Conservation (phyloP, 805 yeast species). For the Candida adriatica region DNA sequence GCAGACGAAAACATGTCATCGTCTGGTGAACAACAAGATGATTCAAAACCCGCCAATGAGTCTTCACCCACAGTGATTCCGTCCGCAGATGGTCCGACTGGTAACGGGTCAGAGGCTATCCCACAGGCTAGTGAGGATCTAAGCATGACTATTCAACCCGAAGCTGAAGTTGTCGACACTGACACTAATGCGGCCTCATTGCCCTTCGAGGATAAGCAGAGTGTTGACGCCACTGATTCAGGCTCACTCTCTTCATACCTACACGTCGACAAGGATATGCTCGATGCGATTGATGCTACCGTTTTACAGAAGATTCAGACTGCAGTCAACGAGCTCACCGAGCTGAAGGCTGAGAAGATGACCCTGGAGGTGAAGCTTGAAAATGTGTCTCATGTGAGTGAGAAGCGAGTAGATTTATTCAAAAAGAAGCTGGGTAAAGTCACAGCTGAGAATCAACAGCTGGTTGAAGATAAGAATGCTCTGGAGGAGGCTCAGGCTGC, state of each 20-base stretch:
- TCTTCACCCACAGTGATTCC: no score
- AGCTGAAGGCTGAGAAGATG: slow-evolving; percentile 31
- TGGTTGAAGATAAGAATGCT: slow-evolving; percentile 17
- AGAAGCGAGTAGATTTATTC: slow-evolving; percentile 27
- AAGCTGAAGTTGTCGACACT: no score
- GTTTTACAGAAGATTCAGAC: slow-evolving; percentile 24
- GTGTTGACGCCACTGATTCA: slow-evolving; percentile 10
- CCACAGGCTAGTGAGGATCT: no score
- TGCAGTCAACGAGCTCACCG: slow-evolving; percentile 29
- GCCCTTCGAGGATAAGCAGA: no score
- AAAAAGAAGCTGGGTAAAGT: slow-evolving; percentile 24
- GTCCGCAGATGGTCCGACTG: no score
- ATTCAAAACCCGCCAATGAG: no score
- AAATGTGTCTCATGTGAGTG: slow-evolving; percentile 29
- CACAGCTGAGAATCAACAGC: slow-evolving; percentile 17
- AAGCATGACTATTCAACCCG: no score
- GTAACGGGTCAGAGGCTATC: no score
- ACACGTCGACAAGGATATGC: slow-evolving; percentile 21
- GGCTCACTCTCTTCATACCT: slow-evolving; percentile 28
- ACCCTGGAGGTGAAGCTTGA: slow-evolving; percentile 34
- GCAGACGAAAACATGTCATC: no score
- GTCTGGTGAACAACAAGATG: no score
- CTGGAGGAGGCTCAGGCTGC: slow-evolving; percentile 21
- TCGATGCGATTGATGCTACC: slow-evolving; percentile 18
- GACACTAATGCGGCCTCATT: no score